These are phyloP conservation scores for Orychophragmus violaceus DNA, from an alignment of 345 rosid genomes.

Conservation along the genomic window DNA sequence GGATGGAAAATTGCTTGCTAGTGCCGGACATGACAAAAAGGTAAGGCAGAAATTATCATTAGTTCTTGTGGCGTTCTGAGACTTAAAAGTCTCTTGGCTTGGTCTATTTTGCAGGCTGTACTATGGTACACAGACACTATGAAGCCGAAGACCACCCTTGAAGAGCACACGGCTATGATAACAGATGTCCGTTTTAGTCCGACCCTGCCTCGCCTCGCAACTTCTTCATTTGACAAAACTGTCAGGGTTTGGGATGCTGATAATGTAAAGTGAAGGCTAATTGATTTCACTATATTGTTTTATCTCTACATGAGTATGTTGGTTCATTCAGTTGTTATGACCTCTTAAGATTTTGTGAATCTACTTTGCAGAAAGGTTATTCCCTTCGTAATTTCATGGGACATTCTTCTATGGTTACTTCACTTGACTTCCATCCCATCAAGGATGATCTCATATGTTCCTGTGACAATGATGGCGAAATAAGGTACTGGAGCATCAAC, in stretches of 20 bases:
- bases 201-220: conserved; percentile 80
- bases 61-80: not conserved
- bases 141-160: conserved; percentile 68
- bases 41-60: conserved; percentile 28
- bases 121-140: conserved; percentile 73
- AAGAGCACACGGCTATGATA: conserved; percentile 70
- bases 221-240: conserved; percentile 93
- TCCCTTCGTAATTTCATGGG: conserved; percentile 80
- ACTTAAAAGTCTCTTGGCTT: conserved; percentile 10
- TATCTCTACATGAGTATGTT: not conserved
- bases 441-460: conserved; percentile 93
- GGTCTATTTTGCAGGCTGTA: conserved; percentile 57
- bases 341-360: not conserved
- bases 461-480: conserved; percentile 85
- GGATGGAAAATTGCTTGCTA: conserved; percentile 92
- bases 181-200: conserved; percentile 97
- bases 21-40: conserved; percentile 97
- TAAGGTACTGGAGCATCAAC: conserved; percentile 87
- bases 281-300: not conserved
- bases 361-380: conserved; percentile 67
- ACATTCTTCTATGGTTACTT: conserved; percentile 62
- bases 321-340: not conserved
- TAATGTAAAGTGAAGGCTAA: conserved; percentile 48
- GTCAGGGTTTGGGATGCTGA: conserved; percentile 99
- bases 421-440: conserved; percentile 91